These are phyloP conservation scores for Leishmania braziliensis DNA, from an alignment of 208 protist species.

Conservation along the genomic window DNA sequence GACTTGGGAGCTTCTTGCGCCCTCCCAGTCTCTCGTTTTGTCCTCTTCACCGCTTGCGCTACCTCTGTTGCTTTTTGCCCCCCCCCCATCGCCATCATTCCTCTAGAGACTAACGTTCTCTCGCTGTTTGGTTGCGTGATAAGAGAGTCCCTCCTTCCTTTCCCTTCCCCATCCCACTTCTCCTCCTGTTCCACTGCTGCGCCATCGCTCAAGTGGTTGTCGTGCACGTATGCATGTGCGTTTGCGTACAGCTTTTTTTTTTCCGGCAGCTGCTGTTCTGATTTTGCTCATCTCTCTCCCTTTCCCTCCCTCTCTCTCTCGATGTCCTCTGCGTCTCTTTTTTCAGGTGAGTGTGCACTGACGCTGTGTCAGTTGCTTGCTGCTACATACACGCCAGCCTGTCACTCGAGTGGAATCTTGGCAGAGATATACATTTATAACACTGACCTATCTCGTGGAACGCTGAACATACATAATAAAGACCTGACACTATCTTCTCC, in stretches of 20 bases:
- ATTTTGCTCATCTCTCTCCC: conserved; percentile 1
- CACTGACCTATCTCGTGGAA: too few species aligned
- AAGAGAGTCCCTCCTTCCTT: too few species aligned
- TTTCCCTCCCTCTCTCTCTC: conserved; percentile 2
- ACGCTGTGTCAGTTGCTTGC: background rate
- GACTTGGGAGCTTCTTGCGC: too few species aligned
- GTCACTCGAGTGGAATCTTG: too few species aligned
- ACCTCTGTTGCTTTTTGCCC: background rate
- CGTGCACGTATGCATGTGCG: background rate
- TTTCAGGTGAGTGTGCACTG: background rate
- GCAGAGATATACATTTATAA: too few species aligned
- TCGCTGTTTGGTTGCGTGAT: background rate
- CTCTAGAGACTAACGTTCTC: background rate
- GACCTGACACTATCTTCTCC: too few species aligned
- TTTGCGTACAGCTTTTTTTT: background rate
- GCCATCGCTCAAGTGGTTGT: too few species aligned
- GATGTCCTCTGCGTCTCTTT: background rate
- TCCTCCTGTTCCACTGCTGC: too few species aligned
- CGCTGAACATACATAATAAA: too few species aligned
- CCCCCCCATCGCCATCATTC: background rate
- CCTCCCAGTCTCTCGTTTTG: too few species aligned
- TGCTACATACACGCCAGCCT: too few species aligned
- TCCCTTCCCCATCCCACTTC: too few species aligned
- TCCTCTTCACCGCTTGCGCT: background rate
- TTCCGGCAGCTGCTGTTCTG: background rate